phyloP scores from a whole-genome alignment of 768 basidiomycete genomes.

The Lactarius pseudohatsudake region DNA sequence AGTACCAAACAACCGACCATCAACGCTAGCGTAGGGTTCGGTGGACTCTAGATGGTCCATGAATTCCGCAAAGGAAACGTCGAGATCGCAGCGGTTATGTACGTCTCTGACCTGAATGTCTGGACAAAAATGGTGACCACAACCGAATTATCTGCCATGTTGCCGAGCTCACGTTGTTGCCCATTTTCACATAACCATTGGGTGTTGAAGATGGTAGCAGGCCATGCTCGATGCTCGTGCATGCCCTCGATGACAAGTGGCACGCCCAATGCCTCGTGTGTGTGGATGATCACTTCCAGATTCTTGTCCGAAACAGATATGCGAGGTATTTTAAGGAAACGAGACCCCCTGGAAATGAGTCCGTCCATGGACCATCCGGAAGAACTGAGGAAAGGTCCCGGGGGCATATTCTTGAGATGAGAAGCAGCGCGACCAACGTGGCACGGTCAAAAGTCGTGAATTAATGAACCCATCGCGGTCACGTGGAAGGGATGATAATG shows the following conservation, averaged over 20 bases:
- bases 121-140: constrained; percentile 32
- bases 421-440: background rate
- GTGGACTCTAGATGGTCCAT: constrained; percentile 34
- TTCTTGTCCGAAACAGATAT: constrained; percentile 37
- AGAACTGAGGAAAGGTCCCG: constrained; percentile 12
- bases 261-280: constrained; percentile 48
- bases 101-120: constrained; percentile 66
- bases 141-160: background rate
- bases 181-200: constrained; percentile 50
- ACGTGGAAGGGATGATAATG: constrained; percentile 1
- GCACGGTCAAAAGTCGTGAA: no score
- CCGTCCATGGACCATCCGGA: constrained; percentile 50
- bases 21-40: constrained; percentile 2
- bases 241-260: constrained; percentile 67
- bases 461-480: background rate
- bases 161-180: constrained; percentile 24
- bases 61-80: constrained; percentile 53
- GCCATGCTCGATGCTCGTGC: constrained; percentile 58
- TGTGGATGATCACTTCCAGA: constrained; percentile 27
- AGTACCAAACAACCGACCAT: constrained; percentile 14
- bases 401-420: constrained; percentile 7
- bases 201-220: constrained; percentile 49
- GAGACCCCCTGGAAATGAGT: constrained; percentile 40
- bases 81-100: constrained; percentile 52
- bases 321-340: constrained; percentile 46